Evolutionary conservation across 129 eudicot genomes (phyloP).

Genomic region (Ambrosia trifida): DNA sequence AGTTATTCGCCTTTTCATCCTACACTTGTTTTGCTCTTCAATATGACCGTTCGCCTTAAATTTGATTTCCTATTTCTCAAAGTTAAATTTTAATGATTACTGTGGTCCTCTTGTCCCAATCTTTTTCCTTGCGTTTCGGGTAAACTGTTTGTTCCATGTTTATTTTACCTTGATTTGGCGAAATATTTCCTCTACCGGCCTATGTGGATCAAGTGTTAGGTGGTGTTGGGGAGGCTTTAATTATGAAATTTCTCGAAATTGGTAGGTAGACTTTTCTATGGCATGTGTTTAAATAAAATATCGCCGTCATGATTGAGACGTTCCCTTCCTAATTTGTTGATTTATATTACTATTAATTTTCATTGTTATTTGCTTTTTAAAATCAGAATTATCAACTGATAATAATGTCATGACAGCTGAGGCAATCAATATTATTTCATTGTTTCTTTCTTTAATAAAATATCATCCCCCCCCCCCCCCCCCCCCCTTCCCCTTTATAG

Average conservation of each 20-base stretch:
- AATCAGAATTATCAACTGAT: slow-evolving; percentile 23
- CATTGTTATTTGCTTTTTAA: slow-evolving; percentile 15
- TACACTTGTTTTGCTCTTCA: neutral
- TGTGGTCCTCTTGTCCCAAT: slow-evolving; percentile 14
- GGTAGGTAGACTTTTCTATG: slow-evolving; percentile 36
- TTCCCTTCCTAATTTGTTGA: slow-evolving; percentile 26
- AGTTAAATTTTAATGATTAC: slow-evolving; percentile 9
- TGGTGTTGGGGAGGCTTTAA: slow-evolving; percentile 26
- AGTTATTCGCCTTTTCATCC: slow-evolving; percentile 8
- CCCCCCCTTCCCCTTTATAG: slow-evolving; percentile 1
- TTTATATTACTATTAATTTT: slow-evolving; percentile 13
- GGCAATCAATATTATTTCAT: slow-evolving; percentile 20
- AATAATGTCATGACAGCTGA: slow-evolving; percentile 36
- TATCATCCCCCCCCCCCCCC: neutral
- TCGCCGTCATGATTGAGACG: slow-evolving; percentile 32
- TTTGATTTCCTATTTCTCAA: slow-evolving; percentile 19
- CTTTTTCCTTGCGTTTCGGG: slow-evolving; percentile 18
- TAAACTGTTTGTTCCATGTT: neutral
- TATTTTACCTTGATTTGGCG: neutral
- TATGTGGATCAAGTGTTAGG: slow-evolving; percentile 17
- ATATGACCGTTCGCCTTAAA: slow-evolving; percentile 16
- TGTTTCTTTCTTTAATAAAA: slow-evolving; percentile 18
- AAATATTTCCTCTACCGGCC: neutral
- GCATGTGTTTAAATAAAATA: slow-evolving; percentile 25
- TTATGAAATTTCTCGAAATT: slow-evolving; percentile 21